Base-by-base conservation (phyloP, 768 basidiomycete species). In the Suillus clintonianus region DNA sequence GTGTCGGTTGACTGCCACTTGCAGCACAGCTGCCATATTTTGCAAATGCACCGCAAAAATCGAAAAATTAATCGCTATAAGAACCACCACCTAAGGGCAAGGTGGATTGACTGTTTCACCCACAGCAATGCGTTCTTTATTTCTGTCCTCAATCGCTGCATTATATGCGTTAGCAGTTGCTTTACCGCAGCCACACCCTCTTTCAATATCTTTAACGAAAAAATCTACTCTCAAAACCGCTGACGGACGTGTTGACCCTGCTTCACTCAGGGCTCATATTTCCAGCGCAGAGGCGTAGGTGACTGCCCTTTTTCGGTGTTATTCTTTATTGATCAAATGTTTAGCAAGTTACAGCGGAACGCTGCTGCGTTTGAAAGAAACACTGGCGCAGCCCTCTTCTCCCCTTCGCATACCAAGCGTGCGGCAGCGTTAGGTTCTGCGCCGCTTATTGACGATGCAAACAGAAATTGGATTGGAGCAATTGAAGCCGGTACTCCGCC, bases 401-500 rank as follows among this genome's bases (percentile, higher is more conserved):
- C 54, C 30, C 39, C 50, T n/a, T 27, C 47, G 24, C 5, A 7
- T 3, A 14, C 11, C 24, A 47, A 54, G 34, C 15, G 48, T 10
- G 32, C n/a, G 41, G 24, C 34, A 10, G 53, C 34, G 24, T 55
- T n/a, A 5, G 61, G 57, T 15, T 19, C 36, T 36, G 59, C 39
- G 45, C 14, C 64, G 3, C 71, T 74, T 37, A 62, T 64, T 10
- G 66, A 63, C 42, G 56, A 66, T 6, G 42, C 64, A 34, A 65
- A 65, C 37, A 17, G 37, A 19, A 43, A 37, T 22, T 74, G 73
- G 73, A 71, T 71, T 10, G 73, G 71, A 5, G 63, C 60, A 2
- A 65, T 74, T 32, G 63, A 59, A 4, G 71, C 74, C 5, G 73
- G 73, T 4, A 62, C 71, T 0, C 73, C 73, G 47, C 24, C 53